Evolutionary conservation across 345 rosid genomes (phyloP).

Genomic region (Abelmoschus esculentus): DNA sequence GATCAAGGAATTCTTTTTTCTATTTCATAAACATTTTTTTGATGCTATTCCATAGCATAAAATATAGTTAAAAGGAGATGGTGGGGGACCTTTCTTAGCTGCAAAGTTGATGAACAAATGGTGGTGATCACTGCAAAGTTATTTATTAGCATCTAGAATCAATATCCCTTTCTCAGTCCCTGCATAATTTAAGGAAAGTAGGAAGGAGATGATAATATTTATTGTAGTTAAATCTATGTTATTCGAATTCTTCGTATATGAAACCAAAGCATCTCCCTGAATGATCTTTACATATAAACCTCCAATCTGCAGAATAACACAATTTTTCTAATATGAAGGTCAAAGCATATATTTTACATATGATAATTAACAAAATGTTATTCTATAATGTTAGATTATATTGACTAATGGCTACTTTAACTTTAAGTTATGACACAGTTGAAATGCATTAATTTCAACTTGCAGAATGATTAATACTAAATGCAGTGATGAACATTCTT

Average conservation of each 20-base stretch:
- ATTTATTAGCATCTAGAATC: slow-evolving; percentile 18
- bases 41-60: background rate
- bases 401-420: background rate
- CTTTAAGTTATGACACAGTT: background rate
- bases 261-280: background rate
- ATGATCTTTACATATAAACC: slow-evolving; percentile 4
- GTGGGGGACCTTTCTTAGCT: background rate
- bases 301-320: background rate
- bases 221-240: background rate
- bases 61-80: background rate
- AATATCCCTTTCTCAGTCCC: slow-evolving; percentile 1
- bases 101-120: slow-evolving; percentile 10
- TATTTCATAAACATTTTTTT: background rate
- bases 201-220: background rate
- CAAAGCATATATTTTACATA: background rate
- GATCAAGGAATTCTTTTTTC: background rate
- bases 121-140: slow-evolving; percentile 11
- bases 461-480: no score
- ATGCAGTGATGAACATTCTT: no score
- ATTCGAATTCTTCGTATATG: background rate
- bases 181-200: background rate
- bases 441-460: background rate
- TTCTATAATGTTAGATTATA: background rate
- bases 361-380: background rate
- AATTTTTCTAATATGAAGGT: background rate